phyloP scores from a whole-genome alignment of 2,329 filamentous ascomycete species.

The Ceratocystis alfenasii region DNA sequence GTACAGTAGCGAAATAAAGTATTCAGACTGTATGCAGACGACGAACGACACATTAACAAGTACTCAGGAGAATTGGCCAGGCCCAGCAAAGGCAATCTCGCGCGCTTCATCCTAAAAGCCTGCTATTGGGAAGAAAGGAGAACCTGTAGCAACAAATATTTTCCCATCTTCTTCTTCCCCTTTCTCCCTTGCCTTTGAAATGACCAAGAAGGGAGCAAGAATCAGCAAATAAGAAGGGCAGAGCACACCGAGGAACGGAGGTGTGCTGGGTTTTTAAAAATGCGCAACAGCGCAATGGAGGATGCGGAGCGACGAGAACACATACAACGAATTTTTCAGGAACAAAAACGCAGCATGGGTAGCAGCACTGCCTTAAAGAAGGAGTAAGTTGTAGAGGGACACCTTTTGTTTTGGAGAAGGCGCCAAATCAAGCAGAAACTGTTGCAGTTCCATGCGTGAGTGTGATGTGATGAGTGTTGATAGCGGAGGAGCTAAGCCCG shows the following conservation, averaged over 20 bases:
- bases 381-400: background rate
- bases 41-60: background rate
- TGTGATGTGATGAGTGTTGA: background rate
- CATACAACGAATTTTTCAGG: conserved; percentile 6
- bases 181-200: background rate
- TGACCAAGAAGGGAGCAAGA: background rate
- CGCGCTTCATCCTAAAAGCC: background rate
- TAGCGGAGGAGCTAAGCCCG: background rate
- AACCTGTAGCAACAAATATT: background rate
- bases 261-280: background rate
- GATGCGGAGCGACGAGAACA: conserved; percentile 1
- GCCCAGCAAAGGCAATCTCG: background rate
- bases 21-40: background rate
- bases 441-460: background rate
- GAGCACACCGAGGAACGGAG: background rate
- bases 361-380: background rate
- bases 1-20: background rate
- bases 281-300: conserved; percentile 6
- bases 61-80: background rate
- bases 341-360: conserved; percentile 4
- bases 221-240: background rate
- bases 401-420: background rate
- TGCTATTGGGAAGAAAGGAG: background rate
- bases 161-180: no score
- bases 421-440: background rate